These are phyloP conservation scores for Pholiota molesta DNA, from an alignment of 768 basidiomycete genomes.

Conservation along the genomic window DNA sequence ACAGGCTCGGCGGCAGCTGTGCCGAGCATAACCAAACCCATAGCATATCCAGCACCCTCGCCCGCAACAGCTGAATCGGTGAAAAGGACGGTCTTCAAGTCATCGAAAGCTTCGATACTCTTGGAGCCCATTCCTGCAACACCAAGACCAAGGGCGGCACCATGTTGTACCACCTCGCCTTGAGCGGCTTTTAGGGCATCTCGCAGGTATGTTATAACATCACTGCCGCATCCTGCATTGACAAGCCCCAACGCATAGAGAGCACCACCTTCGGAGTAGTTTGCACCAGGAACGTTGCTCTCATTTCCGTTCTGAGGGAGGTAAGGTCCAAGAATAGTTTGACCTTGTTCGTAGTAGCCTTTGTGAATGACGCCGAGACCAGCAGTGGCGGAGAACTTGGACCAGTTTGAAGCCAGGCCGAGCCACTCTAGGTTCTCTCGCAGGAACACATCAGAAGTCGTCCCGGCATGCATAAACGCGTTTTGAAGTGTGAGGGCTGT, in stretches of 20 bases:
- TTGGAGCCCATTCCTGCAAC: slow-evolving; percentile 94
- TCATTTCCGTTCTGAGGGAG: slow-evolving; percentile 80
- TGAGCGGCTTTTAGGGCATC: slow-evolving; percentile 76
- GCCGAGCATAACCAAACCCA: slow-evolving; percentile 99
- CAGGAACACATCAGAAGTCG: slow-evolving; percentile 91
- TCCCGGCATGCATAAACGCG: slow-evolving; percentile 98
- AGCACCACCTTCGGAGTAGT: slow-evolving; percentile 96
- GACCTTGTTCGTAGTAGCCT: slow-evolving; percentile 92
- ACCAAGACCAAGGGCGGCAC: slow-evolving; percentile 95
- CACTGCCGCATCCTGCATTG: slow-evolving; percentile 86
- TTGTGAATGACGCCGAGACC: slow-evolving; percentile 98
- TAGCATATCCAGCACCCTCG: slow-evolving; percentile 94
- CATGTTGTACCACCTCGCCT: slow-evolving; percentile 93
- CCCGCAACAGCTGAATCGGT: slow-evolving; percentile 95
- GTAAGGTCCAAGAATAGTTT: slow-evolving; percentile 91
- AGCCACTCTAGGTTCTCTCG: slow-evolving; percentile 98
- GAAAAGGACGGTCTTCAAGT: slow-evolving; percentile 87
- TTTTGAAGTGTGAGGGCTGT: slow-evolving; percentile 96
- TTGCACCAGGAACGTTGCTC: slow-evolving; percentile 74
- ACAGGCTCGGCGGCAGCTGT: slow-evolving; percentile 79
- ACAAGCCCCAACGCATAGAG: slow-evolving; percentile 94
- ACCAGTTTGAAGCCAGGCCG: slow-evolving; percentile 94
- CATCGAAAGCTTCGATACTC: slow-evolving; percentile 88
- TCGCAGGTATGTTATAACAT: slow-evolving; percentile 76
- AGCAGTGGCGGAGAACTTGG: slow-evolving; percentile 97